Evolutionary conservation across 768 basidiomycete species (phyloP).

Genomic region (Boletus barrowsii): DNA sequence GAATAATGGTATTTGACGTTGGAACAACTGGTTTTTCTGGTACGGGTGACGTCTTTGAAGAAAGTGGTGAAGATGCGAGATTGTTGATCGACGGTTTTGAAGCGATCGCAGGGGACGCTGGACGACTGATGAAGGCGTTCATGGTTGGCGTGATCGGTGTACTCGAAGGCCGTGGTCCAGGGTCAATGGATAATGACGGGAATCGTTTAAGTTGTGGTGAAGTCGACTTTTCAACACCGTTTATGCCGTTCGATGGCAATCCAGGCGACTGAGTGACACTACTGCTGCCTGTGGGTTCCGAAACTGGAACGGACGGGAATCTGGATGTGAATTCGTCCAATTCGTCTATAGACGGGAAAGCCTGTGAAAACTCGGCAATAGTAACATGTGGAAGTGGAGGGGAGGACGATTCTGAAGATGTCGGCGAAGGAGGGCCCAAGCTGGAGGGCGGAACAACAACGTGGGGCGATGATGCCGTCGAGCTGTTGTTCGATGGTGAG

Average conservation of each 20-base stretch:
- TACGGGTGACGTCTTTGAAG: constrained; percentile 28
- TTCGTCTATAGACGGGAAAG: constrained; percentile 79
- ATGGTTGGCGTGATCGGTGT: constrained; percentile 61
- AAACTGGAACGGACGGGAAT: constrained; percentile 48
- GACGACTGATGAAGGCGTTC: constrained; percentile 58
- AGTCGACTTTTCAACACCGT: constrained; percentile 28
- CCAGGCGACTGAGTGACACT: constrained; percentile 10
- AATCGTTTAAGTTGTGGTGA: constrained; percentile 35
- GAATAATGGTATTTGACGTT: constrained; percentile 54
- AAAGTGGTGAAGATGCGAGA: constrained; percentile 32
- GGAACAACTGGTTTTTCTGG: constrained; percentile 49
- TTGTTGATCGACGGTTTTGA: constrained; percentile 42
- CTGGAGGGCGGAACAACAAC: constrained; percentile 67
- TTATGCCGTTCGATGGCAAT: constrained; percentile 31
- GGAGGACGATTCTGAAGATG: constrained; percentile 65
- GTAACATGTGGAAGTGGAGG: constrained; percentile 42
- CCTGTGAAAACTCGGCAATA: constrained; percentile 56
- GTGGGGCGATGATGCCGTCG: constrained; percentile 49
- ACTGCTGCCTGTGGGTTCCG: constrained; percentile 37
- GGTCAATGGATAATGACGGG: constrained; percentile 43
- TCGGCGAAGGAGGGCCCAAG: constrained; percentile 74
- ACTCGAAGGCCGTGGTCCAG: constrained; percentile 60
- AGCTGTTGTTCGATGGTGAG: constrained; percentile 27
- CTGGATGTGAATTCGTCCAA: constrained; percentile 54
- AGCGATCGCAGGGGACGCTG: constrained; percentile 53